Evolutionary conservation across 805 yeast species (phyloP).

Genomic region (Trichomonascus vanleenenianus): DNA sequence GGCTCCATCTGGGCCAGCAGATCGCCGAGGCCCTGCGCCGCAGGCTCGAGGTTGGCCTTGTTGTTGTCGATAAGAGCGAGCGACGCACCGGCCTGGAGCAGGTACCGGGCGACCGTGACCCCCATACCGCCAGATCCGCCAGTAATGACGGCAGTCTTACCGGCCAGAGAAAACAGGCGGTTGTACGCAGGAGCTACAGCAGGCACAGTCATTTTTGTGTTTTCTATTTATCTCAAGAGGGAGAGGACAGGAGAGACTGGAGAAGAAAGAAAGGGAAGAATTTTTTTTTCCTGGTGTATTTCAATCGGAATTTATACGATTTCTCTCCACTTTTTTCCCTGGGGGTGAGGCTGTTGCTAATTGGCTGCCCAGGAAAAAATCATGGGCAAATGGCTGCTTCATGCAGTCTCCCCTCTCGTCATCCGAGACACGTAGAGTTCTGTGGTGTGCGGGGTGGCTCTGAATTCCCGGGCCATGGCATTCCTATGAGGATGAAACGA

Average conservation of each 20-base stretch:
- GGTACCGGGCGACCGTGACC: conserved; percentile 53
- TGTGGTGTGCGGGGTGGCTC: no score
- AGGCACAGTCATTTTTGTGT: neutral
- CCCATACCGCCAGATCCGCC: conserved; percentile 82
- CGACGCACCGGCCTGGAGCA: conserved; percentile 70
- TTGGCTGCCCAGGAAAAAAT: no score
- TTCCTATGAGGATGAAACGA: no score
- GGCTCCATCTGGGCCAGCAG: conserved; percentile 36
- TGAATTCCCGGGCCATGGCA: no score
- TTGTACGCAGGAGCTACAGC: conserved; percentile 4
- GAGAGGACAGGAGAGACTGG: neutral
- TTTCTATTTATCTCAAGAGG: neutral
- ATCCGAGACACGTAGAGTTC: no score
- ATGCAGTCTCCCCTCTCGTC: no score
- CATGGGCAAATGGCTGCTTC: no score
- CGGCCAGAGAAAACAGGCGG: conserved; percentile 26
- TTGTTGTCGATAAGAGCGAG: conserved; percentile 66
- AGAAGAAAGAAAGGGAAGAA: neutral
- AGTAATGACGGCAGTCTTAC: conserved; percentile 63
- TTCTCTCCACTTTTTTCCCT: no score
- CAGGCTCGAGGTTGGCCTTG: conserved; percentile 49
- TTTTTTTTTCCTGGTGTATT: no score
- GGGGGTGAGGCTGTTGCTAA: no score
- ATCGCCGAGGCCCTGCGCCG: conserved; percentile 39
- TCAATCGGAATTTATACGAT: no score